phyloP scores from a whole-genome alignment of 805 yeast species.

The Debaryomyces castellii region DNA sequence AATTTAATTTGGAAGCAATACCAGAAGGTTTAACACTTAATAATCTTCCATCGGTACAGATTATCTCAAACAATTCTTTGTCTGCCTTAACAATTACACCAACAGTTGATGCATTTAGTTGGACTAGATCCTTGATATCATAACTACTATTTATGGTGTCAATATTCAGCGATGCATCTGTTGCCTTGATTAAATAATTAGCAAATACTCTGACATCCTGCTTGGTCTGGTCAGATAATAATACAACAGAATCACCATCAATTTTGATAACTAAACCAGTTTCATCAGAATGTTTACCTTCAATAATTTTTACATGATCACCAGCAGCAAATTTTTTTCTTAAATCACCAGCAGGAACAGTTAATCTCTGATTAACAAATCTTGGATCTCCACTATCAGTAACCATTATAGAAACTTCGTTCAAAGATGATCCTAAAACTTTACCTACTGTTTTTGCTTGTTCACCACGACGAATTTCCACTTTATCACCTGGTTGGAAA shows the following conservation, averaged over 20 bases:
- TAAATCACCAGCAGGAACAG: slow-evolving; percentile 77
- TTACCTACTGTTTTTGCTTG: slow-evolving; percentile 86
- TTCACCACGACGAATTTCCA: slow-evolving; percentile 90
- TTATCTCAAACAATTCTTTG: slow-evolving; percentile 76
- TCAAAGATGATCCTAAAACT: slow-evolving; percentile 63
- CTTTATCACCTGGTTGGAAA: slow-evolving; percentile 93
- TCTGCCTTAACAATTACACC: slow-evolving; percentile 92
- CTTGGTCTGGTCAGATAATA: slow-evolving; percentile 84
- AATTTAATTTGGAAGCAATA: slow-evolving; percentile 74
- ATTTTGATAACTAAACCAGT: slow-evolving; percentile 90
- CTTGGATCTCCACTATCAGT: slow-evolving; percentile 57
- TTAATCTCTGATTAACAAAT: slow-evolving; percentile 59
- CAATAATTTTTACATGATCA: slow-evolving; percentile 90
- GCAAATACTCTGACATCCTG: slow-evolving; percentile 92
- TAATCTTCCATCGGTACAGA: slow-evolving; percentile 79
- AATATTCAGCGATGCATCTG: slow-evolving; percentile 64
- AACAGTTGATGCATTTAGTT: slow-evolving; percentile 78
- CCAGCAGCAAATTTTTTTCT: slow-evolving; percentile 87
- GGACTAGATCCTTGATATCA: slow-evolving; percentile 87
- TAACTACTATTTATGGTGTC: slow-evolving; percentile 74
- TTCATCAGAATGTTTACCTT: slow-evolving; percentile 89
- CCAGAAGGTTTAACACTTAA: slow-evolving; percentile 73
- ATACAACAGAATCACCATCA: slow-evolving; percentile 80
- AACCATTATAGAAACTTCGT: slow-evolving; percentile 51
- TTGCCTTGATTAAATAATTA: slow-evolving; percentile 83